A percentile compares a stretch with the other conserved stretches of the same genome.
Conservation (phyloP, 2,329 filamentous ascomycete genomes). For the Lachnellula cervina region DNA sequence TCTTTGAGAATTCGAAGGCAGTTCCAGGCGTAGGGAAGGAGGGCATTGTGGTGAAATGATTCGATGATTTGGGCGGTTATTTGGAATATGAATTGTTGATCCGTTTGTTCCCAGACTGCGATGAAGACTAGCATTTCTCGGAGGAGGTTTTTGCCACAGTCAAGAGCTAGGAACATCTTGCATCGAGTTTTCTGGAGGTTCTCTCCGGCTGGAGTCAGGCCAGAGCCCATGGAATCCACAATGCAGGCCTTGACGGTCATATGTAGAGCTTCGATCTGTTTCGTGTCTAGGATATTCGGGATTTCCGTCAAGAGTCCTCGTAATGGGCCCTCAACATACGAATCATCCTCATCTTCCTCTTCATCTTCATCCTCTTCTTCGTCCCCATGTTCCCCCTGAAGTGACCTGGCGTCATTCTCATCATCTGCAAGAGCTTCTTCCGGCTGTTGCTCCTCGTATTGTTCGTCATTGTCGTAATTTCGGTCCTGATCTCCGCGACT, state of each 20-base stretch:
- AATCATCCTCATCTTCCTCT: constrained; percentile 72
- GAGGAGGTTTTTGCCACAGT: constrained; percentile 84
- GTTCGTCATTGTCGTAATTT: constrained; percentile 45
- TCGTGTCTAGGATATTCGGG: constrained; percentile 87
- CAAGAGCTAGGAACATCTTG: constrained; percentile 81
- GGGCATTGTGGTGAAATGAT: constrained; percentile 79
- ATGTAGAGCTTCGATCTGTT: constrained; percentile 91
- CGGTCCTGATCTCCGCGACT: constrained; percentile 33
- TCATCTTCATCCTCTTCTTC: constrained; percentile 56
- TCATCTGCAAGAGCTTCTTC: constrained; percentile 37
- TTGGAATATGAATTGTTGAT: constrained; percentile 92
- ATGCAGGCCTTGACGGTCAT: constrained; percentile 98
- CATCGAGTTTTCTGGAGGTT: constrained; percentile 89
- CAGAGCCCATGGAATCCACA: constrained; percentile 71
- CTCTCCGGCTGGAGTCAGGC: constrained; percentile 61
- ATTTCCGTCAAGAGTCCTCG: constrained; percentile 88
- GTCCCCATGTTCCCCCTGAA: constrained; percentile 40
- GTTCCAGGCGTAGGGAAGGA: constrained; percentile 90
- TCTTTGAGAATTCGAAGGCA: constrained; percentile 89
- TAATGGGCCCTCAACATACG: constrained; percentile 72
- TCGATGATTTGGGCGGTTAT: constrained; percentile 96
- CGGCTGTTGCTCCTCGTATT: constrained; percentile 39
- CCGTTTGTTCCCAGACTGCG: constrained; percentile 91
- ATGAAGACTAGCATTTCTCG: constrained; percentile 93
- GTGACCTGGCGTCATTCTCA: constrained; percentile 42